phyloP scores from a whole-genome alignment of 2,329 filamentous ascomycete genomes.

The Beauveria sp. region DNA sequence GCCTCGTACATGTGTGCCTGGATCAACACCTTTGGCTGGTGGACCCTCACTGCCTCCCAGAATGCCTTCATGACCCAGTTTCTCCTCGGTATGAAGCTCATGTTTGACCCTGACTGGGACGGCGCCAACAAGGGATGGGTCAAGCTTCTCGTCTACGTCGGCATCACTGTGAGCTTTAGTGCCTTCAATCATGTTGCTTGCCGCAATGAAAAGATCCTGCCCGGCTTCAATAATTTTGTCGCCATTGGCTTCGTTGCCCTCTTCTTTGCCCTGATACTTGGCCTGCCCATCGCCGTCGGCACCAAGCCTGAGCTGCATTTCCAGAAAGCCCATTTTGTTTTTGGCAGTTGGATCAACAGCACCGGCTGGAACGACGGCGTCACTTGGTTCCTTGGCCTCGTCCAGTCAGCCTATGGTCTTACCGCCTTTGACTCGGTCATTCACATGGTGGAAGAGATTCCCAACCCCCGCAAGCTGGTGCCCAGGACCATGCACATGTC shows the following conservation, averaged over 20 bases:
- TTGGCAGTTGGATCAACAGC: slow-evolving; percentile 38
- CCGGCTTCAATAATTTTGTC: slow-evolving; percentile 49
- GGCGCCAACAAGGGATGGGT: slow-evolving; percentile 41
- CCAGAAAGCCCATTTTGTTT: slow-evolving; percentile 44
- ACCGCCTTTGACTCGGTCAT: slow-evolving; percentile 53
- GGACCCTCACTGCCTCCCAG: slow-evolving; percentile 47
- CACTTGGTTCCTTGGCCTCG: slow-evolving; percentile 50
- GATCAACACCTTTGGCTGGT: slow-evolving; percentile 55
- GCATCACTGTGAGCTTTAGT: slow-evolving; percentile 39
- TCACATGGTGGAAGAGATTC: slow-evolving; percentile 51
- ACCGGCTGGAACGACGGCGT: slow-evolving; percentile 47
- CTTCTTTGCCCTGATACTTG: slow-evolving; percentile 44
- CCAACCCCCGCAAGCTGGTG: slow-evolving; percentile 40
- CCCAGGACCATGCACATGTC: slow-evolving; percentile 46
- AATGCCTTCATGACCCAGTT: slow-evolving; percentile 52
- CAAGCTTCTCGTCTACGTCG: slow-evolving; percentile 47
- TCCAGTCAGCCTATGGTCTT: slow-evolving; percentile 49
- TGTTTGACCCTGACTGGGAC: slow-evolving; percentile 42
- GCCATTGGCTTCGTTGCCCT: slow-evolving; percentile 43
- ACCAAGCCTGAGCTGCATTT: slow-evolving; percentile 34
- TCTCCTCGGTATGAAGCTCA: slow-evolving; percentile 46
- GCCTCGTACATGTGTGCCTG: slow-evolving; percentile 50
- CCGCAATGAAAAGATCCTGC: slow-evolving; percentile 29
- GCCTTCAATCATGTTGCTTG: slow-evolving; percentile 44
- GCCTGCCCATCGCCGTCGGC: slow-evolving; percentile 44